These are phyloP conservation scores for Aspergillus terreus DNA, from an alignment of 2,329 filamentous ascomycete species.

Conservation along the genomic window DNA sequence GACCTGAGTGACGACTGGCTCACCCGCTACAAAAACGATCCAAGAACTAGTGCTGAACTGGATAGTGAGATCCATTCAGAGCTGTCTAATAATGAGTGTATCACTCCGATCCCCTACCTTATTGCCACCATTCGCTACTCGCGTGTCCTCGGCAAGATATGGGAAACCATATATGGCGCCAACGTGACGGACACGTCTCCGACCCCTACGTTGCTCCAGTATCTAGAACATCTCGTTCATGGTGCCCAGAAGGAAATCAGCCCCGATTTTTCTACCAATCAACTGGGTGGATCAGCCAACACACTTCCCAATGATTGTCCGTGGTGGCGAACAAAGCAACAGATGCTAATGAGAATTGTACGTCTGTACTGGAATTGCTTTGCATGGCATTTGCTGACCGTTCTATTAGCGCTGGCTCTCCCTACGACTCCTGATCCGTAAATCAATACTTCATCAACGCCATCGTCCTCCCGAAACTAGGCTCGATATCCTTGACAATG, in stretches of 20 bases:
- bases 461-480: background rate
- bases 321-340: constrained; percentile 20
- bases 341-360: constrained; percentile 21
- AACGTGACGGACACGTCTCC: constrained; percentile 10
- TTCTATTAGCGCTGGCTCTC: constrained; percentile 17
- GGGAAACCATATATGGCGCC: constrained; percentile 18
- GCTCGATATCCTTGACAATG: constrained; percentile 14
- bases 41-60: background rate
- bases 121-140: constrained; percentile 13
- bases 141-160: background rate
- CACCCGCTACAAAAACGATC: background rate
- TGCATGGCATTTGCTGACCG: background rate
- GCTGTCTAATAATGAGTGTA: background rate
- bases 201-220: constrained; percentile 13
- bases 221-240: constrained; percentile 12
- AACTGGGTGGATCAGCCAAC: constrained; percentile 2
- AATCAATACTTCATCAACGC: constrained; percentile 13
- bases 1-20: constrained; percentile 16
- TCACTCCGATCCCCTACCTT: constrained; percentile 15
- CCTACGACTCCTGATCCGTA: constrained; percentile 16
- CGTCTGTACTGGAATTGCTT: background rate
- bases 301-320: background rate
- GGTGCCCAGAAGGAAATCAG: constrained; percentile 15
- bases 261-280: constrained; percentile 11
- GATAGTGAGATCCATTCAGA: background rate